These are phyloP conservation scores for Starmerella roubikii DNA, from an alignment of 805 yeast species.

Conservation along the genomic window DNA sequence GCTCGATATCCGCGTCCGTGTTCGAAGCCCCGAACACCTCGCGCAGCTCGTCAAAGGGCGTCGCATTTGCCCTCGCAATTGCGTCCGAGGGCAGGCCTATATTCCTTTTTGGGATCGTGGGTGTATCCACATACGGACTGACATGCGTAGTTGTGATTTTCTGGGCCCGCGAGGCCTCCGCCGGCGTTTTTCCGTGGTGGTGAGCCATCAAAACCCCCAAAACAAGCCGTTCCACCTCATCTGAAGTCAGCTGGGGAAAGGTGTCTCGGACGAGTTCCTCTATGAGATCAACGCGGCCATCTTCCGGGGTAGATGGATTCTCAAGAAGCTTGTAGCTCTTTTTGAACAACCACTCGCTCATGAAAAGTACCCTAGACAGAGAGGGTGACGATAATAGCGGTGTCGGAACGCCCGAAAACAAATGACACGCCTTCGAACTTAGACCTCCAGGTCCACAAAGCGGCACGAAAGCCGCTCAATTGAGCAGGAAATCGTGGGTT, in stretches of 20 bases:
- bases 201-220: slow-evolving; percentile 33
- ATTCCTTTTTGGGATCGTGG: slow-evolving; percentile 12
- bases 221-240: slow-evolving; percentile 27
- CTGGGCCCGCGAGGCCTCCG: slow-evolving; percentile 9
- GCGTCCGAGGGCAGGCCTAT: background rate
- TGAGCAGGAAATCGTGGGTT: no score
- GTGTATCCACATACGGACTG: background rate
- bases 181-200: slow-evolving; percentile 22
- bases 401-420: no score
- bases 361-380: no score
- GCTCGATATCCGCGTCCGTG: slow-evolving; percentile 27
- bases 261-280: slow-evolving; percentile 26
- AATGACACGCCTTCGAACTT: no score
- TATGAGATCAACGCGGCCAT: slow-evolving; percentile 30
- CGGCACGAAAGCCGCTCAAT: no score
- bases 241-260: slow-evolving; percentile 13
- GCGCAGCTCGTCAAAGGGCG: slow-evolving; percentile 30
- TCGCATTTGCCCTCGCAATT: background rate
- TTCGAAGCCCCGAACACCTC: slow-evolving; percentile 26
- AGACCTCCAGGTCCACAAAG: no score
- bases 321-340: slow-evolving; percentile 21
- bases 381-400: no score
- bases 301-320: slow-evolving; percentile 26
- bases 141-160: background rate
- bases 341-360: slow-evolving; percentile 5